Evolutionary conservation across 208 protist species (phyloP).

Genomic region (Trypanosoma melophagium): DNA sequence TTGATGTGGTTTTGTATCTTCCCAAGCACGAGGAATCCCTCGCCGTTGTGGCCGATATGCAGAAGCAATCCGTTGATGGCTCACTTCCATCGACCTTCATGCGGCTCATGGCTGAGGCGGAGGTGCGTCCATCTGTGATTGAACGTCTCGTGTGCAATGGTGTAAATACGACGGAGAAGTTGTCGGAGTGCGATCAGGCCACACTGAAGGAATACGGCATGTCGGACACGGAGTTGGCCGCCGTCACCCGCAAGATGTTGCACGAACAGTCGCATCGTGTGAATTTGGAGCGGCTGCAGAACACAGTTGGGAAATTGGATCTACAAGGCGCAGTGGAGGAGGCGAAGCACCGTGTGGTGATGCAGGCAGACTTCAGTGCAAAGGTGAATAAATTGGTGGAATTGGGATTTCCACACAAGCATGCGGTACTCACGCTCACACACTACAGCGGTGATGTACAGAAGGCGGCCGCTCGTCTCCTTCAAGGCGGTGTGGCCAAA

Average conservation of each 20-base stretch:
- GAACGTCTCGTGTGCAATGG: conserved; percentile 51
- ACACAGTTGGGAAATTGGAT: conserved; percentile 45
- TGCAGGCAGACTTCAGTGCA: conserved; percentile 52
- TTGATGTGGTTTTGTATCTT: conserved; percentile 65
- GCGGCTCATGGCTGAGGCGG: conserved; percentile 54
- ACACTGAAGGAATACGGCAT: conserved; percentile 63
- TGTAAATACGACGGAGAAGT: conserved; percentile 55
- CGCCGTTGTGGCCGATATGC: conserved; percentile 48
- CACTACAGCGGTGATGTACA: conserved; percentile 85
- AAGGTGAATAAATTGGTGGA: conserved; percentile 45
- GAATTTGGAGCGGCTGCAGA: conserved; percentile 54
- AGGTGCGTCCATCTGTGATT: conserved; percentile 45
- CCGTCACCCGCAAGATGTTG: conserved; percentile 53
- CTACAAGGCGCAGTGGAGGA: conserved; percentile 33
- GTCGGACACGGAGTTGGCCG: conserved; percentile 60
- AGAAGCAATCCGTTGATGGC: conserved; percentile 59
- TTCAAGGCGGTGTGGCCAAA: conserved; percentile 54
- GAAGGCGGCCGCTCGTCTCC: conserved; percentile 54
- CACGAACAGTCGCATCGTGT: conserved; percentile 51
- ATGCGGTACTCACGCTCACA: conserved; percentile 52
- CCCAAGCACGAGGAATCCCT: conserved; percentile 57
- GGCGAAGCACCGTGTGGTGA: conserved; percentile 36
- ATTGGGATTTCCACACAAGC: conserved; percentile 60
- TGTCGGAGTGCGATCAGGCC: conserved; percentile 53
- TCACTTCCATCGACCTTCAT: conserved; percentile 50